phyloP scores from a whole-genome alignment of 176 grass and related monocot genomes.

The Metroxylon sagu region DNA sequence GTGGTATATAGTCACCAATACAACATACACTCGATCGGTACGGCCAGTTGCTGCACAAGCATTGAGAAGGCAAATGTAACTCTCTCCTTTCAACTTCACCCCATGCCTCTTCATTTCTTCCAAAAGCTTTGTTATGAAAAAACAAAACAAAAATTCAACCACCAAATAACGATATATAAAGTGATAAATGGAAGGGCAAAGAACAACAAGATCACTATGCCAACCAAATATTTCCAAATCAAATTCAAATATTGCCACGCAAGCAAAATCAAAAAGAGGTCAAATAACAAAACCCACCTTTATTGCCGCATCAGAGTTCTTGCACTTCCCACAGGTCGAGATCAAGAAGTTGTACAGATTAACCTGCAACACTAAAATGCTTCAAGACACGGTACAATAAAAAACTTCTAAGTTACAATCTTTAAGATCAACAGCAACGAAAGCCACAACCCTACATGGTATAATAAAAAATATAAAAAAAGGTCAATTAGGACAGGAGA shows the following conservation, averaged over 20 bases:
- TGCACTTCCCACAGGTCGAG: slow-evolving; percentile 84
- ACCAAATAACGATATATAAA: background rate
- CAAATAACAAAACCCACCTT: slow-evolving; percentile 40
- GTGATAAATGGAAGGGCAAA: too few species aligned
- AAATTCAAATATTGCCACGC: background rate
- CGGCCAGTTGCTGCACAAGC: slow-evolving; percentile 68
- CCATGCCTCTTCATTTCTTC: slow-evolving; percentile 91
- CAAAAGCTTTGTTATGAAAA: slow-evolving; percentile 64
- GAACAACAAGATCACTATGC: too few species aligned
- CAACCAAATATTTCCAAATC: too few species aligned
- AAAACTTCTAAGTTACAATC: background rate
- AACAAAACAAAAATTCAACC: background rate
- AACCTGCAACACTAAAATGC: slow-evolving; percentile 45
- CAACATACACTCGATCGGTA: slow-evolving; percentile 72
- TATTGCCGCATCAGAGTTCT: slow-evolving; percentile 75
- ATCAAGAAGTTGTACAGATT: slow-evolving; percentile 99
- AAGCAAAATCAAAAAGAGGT: background rate
- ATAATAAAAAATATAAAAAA: slow-evolving; percentile 4
- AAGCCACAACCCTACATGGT: background rate
- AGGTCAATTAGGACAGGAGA: slow-evolving; percentile 13
- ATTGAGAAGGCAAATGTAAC: slow-evolving; percentile 90
- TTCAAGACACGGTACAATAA: background rate
- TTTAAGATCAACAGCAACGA: background rate
- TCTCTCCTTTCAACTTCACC: slow-evolving; percentile 88
- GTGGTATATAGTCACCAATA: too few species aligned